phyloP scores from a whole-genome alignment of 805 yeast genomes.

The Zygoascus flipseniorum region DNA sequence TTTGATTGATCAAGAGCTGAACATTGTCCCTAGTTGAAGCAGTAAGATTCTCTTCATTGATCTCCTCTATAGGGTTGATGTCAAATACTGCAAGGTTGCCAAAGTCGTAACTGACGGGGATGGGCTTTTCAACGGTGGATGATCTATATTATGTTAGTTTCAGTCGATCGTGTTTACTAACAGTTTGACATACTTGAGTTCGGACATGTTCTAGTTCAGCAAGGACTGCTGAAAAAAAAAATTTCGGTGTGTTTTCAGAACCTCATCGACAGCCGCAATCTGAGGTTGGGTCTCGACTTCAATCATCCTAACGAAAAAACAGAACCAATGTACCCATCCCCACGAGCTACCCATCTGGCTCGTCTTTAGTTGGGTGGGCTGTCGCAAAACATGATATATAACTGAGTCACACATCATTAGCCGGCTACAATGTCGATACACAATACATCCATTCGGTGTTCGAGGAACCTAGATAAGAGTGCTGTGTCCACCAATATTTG shows the following conservation, averaged over 20 bases:
- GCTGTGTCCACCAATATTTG: too few relatives aligned
- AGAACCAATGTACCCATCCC: too few relatives aligned
- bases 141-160: constrained; percentile 6
- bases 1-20: constrained; percentile 83
- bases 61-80: constrained; percentile 71
- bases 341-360: too few relatives aligned
- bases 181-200: constrained; percentile 2
- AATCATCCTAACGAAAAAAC: too few relatives aligned
- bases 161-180: neutral
- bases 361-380: too few relatives aligned
- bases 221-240: neutral
- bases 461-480: too few relatives aligned
- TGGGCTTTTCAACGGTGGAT: constrained; percentile 64
- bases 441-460: too few relatives aligned
- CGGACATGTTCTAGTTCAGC: neutral
- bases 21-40: constrained; percentile 81
- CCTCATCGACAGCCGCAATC: too few relatives aligned
- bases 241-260: neutral
- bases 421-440: too few relatives aligned
- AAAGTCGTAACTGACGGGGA: constrained; percentile 81
- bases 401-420: too few relatives aligned
- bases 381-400: too few relatives aligned
- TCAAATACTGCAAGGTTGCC: constrained; percentile 91
- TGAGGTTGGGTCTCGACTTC: too few relatives aligned
- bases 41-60: constrained; percentile 56